phyloP scores from a whole-genome alignment of 2,329 filamentous ascomycete species.

The Cordyceps farinosa region DNA sequence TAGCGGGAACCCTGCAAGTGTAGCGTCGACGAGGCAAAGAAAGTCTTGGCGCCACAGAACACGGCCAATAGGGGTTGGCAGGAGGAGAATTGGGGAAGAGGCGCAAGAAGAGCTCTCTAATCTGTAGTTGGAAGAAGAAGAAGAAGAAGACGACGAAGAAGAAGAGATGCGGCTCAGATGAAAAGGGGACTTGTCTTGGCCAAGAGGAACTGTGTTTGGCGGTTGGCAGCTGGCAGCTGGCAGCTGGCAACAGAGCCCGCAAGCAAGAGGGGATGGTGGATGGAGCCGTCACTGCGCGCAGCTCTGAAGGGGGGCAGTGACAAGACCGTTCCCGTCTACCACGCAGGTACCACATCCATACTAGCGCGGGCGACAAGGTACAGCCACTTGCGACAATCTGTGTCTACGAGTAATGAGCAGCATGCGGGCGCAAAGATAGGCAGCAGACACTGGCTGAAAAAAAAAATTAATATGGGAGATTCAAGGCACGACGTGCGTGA shows the following conservation, averaged over 20 bases:
- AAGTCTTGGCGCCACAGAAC: constrained; percentile 7
- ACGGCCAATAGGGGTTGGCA: constrained; percentile 6
- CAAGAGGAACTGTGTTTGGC: neutral
- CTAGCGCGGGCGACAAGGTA: constrained; percentile 8
- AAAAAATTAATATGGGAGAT: neutral
- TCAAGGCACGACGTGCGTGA: neutral
- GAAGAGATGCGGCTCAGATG: neutral
- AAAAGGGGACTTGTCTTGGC: neutral
- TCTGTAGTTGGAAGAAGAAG: neutral
- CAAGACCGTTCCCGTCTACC: neutral
- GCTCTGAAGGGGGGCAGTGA: neutral
- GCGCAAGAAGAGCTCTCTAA: neutral
- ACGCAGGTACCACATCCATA: neutral
- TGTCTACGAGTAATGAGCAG: constrained; percentile 14
- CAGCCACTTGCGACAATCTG: neutral
- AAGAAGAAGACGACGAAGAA: neutral
- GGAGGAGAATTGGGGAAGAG: neutral
- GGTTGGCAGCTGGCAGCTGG: neutral
- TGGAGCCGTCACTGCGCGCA: neutral
- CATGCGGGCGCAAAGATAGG: neutral
- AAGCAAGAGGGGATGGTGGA: neutral
- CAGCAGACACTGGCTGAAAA: neutral
- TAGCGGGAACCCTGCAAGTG: constrained; percentile 14
- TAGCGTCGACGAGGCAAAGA: constrained; percentile 11
- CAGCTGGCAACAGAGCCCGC: neutral